Conservation (phyloP, 148 eudicot genomes). For the Rhododendron mucronatum region DNA sequence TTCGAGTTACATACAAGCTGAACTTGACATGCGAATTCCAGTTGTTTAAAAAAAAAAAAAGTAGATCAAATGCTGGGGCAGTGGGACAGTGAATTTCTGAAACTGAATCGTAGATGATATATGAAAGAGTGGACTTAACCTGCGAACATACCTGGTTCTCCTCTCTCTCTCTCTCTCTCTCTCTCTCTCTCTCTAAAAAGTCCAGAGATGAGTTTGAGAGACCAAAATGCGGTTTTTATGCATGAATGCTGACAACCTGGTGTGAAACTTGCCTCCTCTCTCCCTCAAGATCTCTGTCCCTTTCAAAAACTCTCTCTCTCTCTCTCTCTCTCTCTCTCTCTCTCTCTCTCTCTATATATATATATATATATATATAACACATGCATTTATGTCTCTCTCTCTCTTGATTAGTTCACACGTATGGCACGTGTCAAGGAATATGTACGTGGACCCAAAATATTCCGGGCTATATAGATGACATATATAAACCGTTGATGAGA, state of each 20-base stretch:
- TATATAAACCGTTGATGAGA: too few relatives aligned
- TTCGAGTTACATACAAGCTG: too few relatives aligned
- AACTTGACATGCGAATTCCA: too few relatives aligned
- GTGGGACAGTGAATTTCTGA: too few relatives aligned
- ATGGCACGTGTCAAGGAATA: neutral
- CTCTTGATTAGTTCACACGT: neutral
- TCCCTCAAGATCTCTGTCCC: neutral
- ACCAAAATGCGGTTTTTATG: slow-evolving; percentile 5
- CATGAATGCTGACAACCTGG: neutral
- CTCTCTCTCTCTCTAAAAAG: neutral
- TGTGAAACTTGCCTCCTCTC: too few relatives aligned
- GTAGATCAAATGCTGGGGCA: too few relatives aligned
- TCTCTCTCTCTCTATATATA: neutral
- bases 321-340: neutral
- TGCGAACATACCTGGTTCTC: neutral
- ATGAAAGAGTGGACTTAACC: too few relatives aligned
- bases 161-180: neutral
- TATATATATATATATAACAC: too few relatives aligned
- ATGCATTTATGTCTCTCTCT: neutral
- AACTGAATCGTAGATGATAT: too few relatives aligned
- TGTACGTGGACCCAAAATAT: too few relatives aligned
- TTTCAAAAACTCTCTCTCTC: neutral
- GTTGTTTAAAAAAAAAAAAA: too few relatives aligned
- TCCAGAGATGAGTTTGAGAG: neutral
- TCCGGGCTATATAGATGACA: too few relatives aligned